These are phyloP conservation scores for Seiridium unicorne DNA, from an alignment of 2,329 filamentous ascomycete genomes.

Conservation along the genomic window DNA sequence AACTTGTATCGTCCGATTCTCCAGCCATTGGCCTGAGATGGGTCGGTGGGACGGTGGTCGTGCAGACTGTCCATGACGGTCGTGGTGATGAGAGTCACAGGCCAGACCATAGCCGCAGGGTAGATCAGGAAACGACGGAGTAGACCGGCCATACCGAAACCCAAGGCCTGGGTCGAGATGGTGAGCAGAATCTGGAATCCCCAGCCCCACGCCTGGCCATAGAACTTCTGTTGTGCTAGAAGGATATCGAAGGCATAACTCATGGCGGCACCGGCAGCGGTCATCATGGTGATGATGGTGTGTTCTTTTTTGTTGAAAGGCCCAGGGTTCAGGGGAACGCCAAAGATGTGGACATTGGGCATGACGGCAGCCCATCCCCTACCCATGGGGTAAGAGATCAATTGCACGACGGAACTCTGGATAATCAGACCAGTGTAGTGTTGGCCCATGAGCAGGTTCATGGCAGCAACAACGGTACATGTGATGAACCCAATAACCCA, in stretches of 20 bases:
- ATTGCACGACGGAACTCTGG: slow-evolving; percentile 3
- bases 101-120: slow-evolving; percentile 66
- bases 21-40: slow-evolving; percentile 55
- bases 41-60: slow-evolving; percentile 54
- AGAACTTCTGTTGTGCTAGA: slow-evolving; percentile 44
- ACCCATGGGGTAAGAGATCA: slow-evolving; percentile 19
- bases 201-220: slow-evolving; percentile 52
- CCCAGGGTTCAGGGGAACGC: slow-evolving; percentile 33
- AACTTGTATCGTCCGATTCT: slow-evolving; percentile 54
- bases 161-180: slow-evolving; percentile 61
- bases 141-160: slow-evolving; percentile 62
- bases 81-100: slow-evolving; percentile 56
- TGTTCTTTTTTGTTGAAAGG: slow-evolving; percentile 47
- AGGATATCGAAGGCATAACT: slow-evolving; percentile 33
- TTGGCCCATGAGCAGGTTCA: slow-evolving; percentile 49
- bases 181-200: slow-evolving; percentile 59
- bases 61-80: slow-evolving; percentile 65
- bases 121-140: slow-evolving; percentile 57
- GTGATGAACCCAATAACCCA: slow-evolving; percentile 62
- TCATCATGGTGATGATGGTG: slow-evolving; percentile 47
- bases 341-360: slow-evolving; percentile 20
- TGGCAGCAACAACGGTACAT: slow-evolving; percentile 57
- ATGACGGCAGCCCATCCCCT: slow-evolving; percentile 29
- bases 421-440: slow-evolving; percentile 4
- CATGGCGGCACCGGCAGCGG: slow-evolving; percentile 28